Base-by-base conservation (phyloP, 352 stramenopile species). In the Thraustochytrium striatum region DNA sequence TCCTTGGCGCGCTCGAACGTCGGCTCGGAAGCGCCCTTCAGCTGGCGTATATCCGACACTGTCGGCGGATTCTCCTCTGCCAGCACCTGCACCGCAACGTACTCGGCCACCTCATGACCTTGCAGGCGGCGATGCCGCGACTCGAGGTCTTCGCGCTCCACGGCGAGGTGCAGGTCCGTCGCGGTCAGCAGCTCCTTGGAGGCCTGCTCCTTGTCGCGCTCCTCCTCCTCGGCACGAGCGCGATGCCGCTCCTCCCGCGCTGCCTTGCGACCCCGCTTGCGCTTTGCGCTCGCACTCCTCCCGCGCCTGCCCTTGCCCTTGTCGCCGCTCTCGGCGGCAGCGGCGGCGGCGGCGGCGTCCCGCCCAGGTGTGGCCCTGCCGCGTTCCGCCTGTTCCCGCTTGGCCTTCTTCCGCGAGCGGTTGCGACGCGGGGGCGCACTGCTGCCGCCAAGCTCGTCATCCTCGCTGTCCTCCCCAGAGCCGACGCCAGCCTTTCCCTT, bases 181-280 rank as follows among this genome's bases (percentile, higher is more conserved):
- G 30, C 65, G 30, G 41, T 9, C 11, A 75, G 25, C 19, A 75
- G 25, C 43, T 75, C 33, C 5, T 38, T 30, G 9, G 65, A 75
- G 7, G 32, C 65, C n/a, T 30, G 30, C 21, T 75, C 65, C 9
- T 38, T 16, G 8, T 32, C 8, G 3, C 65, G 44, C 19, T 39
- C 65, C 21, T 75, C 65, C 35, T 75, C 65, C 32, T 75, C 65
- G 28, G 65, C 65, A 19, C 52, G 61, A 3, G 7, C 61, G 2
- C 36, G 39, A 1, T 61, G 8, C 5, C 5, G 30, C 21, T 75
- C 21, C 21, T 30, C 44, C 1, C 30, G n/a, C 50, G 25, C 16
- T 7, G 38, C 43, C 50, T 75, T n/a, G n/a, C n/a, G n/a, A n/a
- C n/a, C n/a, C n/a, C n/a, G n/a, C n/a, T 73, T 50, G 44, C 25